Base-by-base conservation (phyloP, 257 asterid species). In the Penstemon barbatus region DNA sequence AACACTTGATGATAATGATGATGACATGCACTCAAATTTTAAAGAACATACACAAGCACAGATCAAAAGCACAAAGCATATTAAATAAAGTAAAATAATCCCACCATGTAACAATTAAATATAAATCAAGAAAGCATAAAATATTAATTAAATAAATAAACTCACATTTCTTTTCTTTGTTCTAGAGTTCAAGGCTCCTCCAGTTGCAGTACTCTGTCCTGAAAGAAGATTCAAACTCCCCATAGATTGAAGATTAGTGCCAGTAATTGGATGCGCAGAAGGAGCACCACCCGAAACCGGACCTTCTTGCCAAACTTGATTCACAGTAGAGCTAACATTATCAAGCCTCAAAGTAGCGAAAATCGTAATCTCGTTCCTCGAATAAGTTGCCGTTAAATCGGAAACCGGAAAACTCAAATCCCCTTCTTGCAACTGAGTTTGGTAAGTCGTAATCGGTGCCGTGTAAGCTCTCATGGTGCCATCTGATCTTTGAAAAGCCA, bases 241-340 rank as follows among this genome's bases (percentile, higher is more conserved):
- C 74, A 71, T 74, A 4, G 97, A 85, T 73, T 71, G 89, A n/a
- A 86, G 61, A 77, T 92, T 88, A 18, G 80, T 51, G 8, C 93
- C 95, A 8, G 91, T 57, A 13, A 78, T 68, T 18, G 80, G 61
- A 75, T 92, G 98, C 65, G 64, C 55, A 1, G 80, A 79, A 7
- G 91, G 96, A 10, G 80, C 57, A 55, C 75, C 84, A 0, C 83
- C 84, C 2, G 95, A 90, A 66, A 90, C 49, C 3, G 96, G 95
- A 33, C 97, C 98, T 8, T 85, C 90, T 70, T 92, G 98, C 98
- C 98, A 92, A 9, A 88, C 85, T 57, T 92, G 98, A 65, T 88
- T 92, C 25, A 90, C 71, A 7, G 76, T 65, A 4, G 87, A 74
- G 75, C 86, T 86, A 1, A 80, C 15, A n/a, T 86, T 79, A 9